Evolutionary conservation across 164 flowering plant species (phyloP).

Genomic region (Cinnamomum chago): DNA sequence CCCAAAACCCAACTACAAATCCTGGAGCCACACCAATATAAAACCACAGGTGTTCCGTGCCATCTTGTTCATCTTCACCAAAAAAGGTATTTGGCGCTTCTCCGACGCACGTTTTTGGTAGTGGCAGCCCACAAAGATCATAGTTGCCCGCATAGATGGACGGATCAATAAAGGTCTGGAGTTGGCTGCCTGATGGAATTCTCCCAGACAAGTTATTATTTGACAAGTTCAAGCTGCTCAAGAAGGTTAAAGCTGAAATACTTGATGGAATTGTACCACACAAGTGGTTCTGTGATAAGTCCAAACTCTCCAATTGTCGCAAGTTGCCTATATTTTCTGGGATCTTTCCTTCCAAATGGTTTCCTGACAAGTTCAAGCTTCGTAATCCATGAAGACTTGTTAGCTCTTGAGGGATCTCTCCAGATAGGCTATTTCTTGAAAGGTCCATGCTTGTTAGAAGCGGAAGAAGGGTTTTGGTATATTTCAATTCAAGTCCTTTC

Average conservation of each 20-base stretch:
- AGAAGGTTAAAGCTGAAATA: no score
- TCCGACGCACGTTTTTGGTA: neutral
- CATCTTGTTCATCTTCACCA: neutral
- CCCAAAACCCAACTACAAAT: conserved; percentile 14
- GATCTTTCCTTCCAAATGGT: no score
- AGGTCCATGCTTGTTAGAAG: no score
- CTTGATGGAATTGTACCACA: no score
- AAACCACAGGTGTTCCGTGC: neutral
- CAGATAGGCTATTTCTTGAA: no score
- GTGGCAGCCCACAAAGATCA: conserved; percentile 13
- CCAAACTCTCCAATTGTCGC: no score
- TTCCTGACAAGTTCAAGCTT: no score
- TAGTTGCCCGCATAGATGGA: conserved; percentile 5
- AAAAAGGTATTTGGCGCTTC: neutral
- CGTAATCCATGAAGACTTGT: no score
- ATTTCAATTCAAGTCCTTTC: neutral
- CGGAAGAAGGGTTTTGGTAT: neutral
- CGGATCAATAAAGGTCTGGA: neutral
- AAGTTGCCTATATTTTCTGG: no score
- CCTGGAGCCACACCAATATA: neutral
- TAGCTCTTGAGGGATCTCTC: no score
- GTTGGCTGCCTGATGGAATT: conserved; percentile 3
- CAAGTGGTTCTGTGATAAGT: no score
- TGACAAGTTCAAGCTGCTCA: conserved; percentile 3
- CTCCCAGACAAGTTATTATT: conserved; percentile 3